Percentiles rank a stretch among this genome's conserved stretches.
phyloP scores from a whole-genome alignment of 2,329 filamentous ascomycete genomes.

The Aureobasidium sp. region DNA sequence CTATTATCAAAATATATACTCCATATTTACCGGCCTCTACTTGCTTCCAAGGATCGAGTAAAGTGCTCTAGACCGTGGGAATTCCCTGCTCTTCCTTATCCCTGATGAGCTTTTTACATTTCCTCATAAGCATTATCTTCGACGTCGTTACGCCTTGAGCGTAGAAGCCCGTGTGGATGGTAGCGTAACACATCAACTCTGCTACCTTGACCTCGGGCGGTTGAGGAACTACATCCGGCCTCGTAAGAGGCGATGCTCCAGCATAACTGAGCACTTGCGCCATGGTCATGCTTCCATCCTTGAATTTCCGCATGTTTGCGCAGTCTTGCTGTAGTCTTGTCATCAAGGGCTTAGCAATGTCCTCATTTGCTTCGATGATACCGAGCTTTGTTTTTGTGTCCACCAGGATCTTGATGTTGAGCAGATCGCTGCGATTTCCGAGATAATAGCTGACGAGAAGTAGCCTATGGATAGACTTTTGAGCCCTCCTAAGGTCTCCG shows the following conservation, averaged over 20 bases:
- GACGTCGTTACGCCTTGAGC: not conserved
- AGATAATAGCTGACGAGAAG: not conserved
- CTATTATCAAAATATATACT: no score
- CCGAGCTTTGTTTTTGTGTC: not conserved
- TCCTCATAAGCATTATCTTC: not conserved
- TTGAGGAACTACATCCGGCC: no score
- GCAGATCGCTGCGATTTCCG: not conserved
- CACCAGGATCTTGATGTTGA: not conserved
- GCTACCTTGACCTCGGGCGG: not conserved
- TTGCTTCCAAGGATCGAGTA: not conserved
- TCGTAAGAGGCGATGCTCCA: no score
- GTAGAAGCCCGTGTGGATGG: not conserved
- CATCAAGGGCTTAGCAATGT: not conserved
- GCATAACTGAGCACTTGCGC: not conserved
- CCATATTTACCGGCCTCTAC: not conserved
- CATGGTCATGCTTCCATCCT: not conserved
- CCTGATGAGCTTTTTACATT: not conserved
- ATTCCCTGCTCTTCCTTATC: not conserved
- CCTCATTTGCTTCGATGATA: not conserved
- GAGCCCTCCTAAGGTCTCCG: not conserved
- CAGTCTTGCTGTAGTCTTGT: not conserved
- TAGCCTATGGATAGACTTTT: not conserved
- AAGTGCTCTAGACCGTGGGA: no score
- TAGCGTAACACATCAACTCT: not conserved
- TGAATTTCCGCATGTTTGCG: not conserved